Conservation (phyloP, 805 yeast genomes). For the Candida golubevii region DNA sequence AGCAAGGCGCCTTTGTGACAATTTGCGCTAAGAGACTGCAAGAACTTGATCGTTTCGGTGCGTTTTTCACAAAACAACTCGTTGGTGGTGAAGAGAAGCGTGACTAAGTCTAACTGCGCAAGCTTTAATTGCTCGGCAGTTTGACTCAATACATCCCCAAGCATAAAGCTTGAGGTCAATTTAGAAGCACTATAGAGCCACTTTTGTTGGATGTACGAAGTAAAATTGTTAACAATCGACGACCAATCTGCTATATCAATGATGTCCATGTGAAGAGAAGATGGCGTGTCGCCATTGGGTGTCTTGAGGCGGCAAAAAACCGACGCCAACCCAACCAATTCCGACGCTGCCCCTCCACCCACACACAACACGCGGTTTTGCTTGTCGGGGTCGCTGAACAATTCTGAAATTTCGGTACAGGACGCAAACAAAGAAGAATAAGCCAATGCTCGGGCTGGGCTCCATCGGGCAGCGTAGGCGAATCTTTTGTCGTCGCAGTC, state of each 20-base stretch:
- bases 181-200: constrained; percentile 48
- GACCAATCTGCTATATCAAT: constrained; percentile 83
- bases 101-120: constrained; percentile 45
- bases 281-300: constrained; percentile 26
- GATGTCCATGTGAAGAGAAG: constrained; percentile 45
- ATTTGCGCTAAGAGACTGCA: constrained; percentile 34
- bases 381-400: constrained; percentile 29
- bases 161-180: constrained; percentile 25
- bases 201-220: constrained; percentile 38
- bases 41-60: constrained; percentile 47
- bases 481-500: constrained; percentile 55
- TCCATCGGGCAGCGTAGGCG: constrained; percentile 83
- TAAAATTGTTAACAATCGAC: constrained; percentile 44
- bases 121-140: constrained; percentile 17
- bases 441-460: constrained; percentile 75
- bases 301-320: constrained; percentile 45
- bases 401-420: constrained; percentile 37
- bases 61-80: constrained; percentile 73
- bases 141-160: constrained; percentile 28
- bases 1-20: constrained; percentile 58
- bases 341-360: constrained; percentile 93
- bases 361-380: constrained; percentile 50
- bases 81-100: constrained; percentile 80
- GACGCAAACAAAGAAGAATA: constrained; percentile 64
- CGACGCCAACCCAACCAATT: constrained; percentile 60